phyloP scores from a whole-genome alignment of 2,329 filamentous ascomycete species.

The Aspergillus japonicus region DNA sequence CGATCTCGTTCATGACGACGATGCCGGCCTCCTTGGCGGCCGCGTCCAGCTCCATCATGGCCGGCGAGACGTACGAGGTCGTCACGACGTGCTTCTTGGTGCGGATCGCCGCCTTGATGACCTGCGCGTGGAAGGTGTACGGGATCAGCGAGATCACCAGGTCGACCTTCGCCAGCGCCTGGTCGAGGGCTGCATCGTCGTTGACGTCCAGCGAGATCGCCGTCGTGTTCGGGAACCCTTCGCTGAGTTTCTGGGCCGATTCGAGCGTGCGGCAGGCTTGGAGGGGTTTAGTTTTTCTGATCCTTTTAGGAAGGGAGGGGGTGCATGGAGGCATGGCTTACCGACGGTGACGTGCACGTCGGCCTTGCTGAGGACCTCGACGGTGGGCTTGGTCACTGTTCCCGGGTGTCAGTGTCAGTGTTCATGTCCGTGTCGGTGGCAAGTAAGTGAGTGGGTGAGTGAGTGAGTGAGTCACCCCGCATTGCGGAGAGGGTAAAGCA shows the following conservation, averaged over 20 bases:
- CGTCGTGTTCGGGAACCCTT: slow-evolving; percentile 68
- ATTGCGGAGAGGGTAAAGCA: slow-evolving; percentile 4
- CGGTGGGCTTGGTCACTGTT: slow-evolving; percentile 60
- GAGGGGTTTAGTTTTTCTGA: slow-evolving; percentile 14
- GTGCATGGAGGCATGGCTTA: slow-evolving; percentile 39
- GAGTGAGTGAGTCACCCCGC: neutral
- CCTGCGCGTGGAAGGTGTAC: slow-evolving; percentile 82
- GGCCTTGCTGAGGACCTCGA: slow-evolving; percentile 62
- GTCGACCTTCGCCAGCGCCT: slow-evolving; percentile 75
- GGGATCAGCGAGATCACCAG: slow-evolving; percentile 82
- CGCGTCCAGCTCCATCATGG: slow-evolving; percentile 85
- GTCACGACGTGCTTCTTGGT: slow-evolving; percentile 96
- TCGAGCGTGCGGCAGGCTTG: slow-evolving; percentile 78
- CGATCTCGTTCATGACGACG: slow-evolving; percentile 97
- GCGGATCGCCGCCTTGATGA: slow-evolving; percentile 91
- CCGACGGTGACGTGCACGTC: slow-evolving; percentile 65
- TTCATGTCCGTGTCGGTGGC: neutral
- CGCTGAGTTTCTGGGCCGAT: slow-evolving; percentile 71
- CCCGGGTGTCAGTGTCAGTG: neutral
- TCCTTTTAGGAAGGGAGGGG: too few species aligned
- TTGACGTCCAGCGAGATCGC: slow-evolving; percentile 83
- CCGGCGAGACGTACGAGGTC: slow-evolving; percentile 87
- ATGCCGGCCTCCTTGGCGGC: slow-evolving; percentile 86
- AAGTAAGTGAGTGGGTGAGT: neutral
- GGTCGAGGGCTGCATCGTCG: slow-evolving; percentile 73